Conservation (phyloP, 1,284 basidiomycete species). For the Thelephora terrestris region DNA sequence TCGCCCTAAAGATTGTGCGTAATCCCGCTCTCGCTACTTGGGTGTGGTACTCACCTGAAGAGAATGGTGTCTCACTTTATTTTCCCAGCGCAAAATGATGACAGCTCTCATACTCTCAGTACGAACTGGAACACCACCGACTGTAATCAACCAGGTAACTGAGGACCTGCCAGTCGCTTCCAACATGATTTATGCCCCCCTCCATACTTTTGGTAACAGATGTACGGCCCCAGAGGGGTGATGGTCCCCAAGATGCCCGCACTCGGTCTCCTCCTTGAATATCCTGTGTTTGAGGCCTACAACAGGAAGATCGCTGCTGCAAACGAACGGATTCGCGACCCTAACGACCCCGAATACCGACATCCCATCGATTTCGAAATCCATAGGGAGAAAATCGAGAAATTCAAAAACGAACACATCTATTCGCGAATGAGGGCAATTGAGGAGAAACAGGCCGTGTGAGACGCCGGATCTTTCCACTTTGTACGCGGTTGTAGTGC, state of each 20-base stretch:
- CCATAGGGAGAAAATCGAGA: constrained; percentile 54
- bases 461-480: constrained; percentile 24
- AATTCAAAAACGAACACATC: constrained; percentile 78
- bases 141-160: constrained; percentile 60
- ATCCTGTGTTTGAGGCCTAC: constrained; percentile 82
- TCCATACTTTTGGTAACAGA: constrained; percentile 22
- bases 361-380: constrained; percentile 63
- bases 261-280: constrained; percentile 88
- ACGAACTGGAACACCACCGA: constrained; percentile 65
- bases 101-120: constrained; percentile 72
- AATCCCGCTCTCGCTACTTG: neutral
- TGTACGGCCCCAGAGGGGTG: constrained; percentile 69
- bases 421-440: constrained; percentile 77
- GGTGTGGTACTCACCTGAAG: neutral
- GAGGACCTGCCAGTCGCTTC: neutral
- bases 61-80: neutral
- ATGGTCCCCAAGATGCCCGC: constrained; percentile 96
- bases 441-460: constrained; percentile 77
- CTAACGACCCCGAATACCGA: constrained; percentile 46
- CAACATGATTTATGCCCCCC: neutral
- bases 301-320: constrained; percentile 50
- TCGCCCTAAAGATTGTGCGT: constrained; percentile 20
- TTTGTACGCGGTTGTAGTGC: constrained; percentile 2
- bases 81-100: constrained; percentile 91
- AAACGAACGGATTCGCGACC: constrained; percentile 44